Evolutionary conservation across 2,329 filamentous ascomycete species (phyloP), one percentile per base, ranked within the genome.

Genomic region (Aschersonia sp.): DNA sequence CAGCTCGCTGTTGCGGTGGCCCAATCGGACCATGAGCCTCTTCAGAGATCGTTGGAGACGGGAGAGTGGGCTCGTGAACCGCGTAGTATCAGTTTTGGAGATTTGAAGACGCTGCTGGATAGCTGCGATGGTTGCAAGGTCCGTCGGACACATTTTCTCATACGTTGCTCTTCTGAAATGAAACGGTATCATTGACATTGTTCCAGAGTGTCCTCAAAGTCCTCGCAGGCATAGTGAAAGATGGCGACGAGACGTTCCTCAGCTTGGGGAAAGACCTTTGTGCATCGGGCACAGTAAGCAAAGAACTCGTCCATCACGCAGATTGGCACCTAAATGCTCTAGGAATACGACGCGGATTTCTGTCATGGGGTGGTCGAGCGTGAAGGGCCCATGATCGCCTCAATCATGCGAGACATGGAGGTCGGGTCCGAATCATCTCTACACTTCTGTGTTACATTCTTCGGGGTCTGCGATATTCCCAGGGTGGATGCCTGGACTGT

Each of bases 311-410:
- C 4, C 8, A 37, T 8, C 8, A 37, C 8, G 35, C 35, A 12
- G 12, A 4, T 37, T 12, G 35, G 1, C 12, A 12, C 8, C 12
- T 12, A 37, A 37, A 22, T 39, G 35, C 31, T 5, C 11, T 3
- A 73, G 66, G 58, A 63, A 40, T 67, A 73, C 52, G 75, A 78
- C 47, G 54, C 61, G 32, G 73, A 78, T 55, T 74, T 77, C 35
- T 79, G 75, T 47, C 59, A 65, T 2, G 76, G 75, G 5, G 61
- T 70, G 9, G 66, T 77, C 22, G 61, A 61, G 6, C 64, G 65
- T 1, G 73, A 79, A 56, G 73, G 69, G 0, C 73, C 74, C 1
- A 68, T 74, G 45, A 57, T 77, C 29, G 70, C 73, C 22, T 64
- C 69, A 43, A 64, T 66, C 8, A 56, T 78, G 11, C 64, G 69